These are phyloP conservation scores for Neonectria ditissima DNA, from an alignment of 2,329 filamentous ascomycete species.

Conservation along the genomic window DNA sequence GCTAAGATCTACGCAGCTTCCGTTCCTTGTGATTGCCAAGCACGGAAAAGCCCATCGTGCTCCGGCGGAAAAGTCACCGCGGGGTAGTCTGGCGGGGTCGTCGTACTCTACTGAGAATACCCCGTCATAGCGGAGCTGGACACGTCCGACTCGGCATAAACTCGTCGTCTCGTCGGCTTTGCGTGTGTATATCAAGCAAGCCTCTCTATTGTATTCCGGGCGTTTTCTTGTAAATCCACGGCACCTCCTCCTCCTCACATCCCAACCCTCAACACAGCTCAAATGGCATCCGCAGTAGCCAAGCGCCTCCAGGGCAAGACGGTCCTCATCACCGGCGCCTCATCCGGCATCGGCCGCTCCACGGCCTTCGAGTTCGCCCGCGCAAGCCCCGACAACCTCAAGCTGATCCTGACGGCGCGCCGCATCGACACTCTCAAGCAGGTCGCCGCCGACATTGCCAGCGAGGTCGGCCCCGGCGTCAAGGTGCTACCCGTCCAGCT, in stretches of 20 bases:
- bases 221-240: neutral
- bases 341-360: conserved; percentile 86
- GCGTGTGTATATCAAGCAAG: conserved; percentile 21
- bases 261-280: conserved; percentile 38
- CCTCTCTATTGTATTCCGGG: conserved; percentile 14
- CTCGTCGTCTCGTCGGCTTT: neutral
- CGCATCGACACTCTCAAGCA: conserved; percentile 82
- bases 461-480: conserved; percentile 82
- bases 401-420: conserved; percentile 87
- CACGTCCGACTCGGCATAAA: neutral
- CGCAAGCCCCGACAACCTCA: conserved; percentile 81
- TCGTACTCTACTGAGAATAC: no score
- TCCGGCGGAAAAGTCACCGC: conserved; percentile 26
- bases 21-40: neutral
- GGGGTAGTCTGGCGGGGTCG: conserved; percentile 11
- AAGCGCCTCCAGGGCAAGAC: conserved; percentile 95
- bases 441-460: conserved; percentile 79
- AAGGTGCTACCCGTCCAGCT: conserved; percentile 85
- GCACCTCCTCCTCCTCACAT: neutral
- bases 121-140: neutral
- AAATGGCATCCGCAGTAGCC: conserved; percentile 70
- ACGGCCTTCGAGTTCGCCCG: conserved; percentile 91
- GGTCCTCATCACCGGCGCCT: conserved; percentile 90
- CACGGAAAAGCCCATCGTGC: conserved; percentile 11
- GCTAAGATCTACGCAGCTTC: neutral